These are phyloP conservation scores for Hypoxylon sp. DNA, from an alignment of 2,329 filamentous ascomycete species.

Conservation along the genomic window DNA sequence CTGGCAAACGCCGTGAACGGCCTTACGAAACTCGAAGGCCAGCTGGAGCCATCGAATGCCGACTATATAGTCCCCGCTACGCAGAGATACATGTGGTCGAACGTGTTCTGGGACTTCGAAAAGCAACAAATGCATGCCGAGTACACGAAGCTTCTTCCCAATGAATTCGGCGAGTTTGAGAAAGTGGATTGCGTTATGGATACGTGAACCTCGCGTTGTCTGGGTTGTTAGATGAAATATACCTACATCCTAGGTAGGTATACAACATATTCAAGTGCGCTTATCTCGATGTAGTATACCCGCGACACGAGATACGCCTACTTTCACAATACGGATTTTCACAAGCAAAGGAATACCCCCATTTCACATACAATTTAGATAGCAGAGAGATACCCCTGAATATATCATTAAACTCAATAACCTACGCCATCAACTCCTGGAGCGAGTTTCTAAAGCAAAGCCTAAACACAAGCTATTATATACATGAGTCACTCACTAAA, in stretches of 20 bases:
- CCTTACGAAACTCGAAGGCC: constrained; percentile 48
- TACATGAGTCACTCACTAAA: neutral
- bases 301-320: neutral
- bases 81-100: constrained; percentile 48
- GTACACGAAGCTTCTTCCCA: constrained; percentile 46
- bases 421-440: neutral
- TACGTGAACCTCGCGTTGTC: constrained; percentile 8
- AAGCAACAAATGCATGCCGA: constrained; percentile 46
- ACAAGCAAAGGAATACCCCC: neutral
- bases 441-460: neutral
- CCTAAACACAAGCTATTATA: neutral
- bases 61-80: constrained; percentile 13
- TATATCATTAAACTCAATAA: constrained; percentile 4
- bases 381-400: constrained; percentile 7
- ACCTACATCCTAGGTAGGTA: no score
- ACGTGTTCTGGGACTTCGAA: constrained; percentile 51
- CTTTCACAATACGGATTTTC: neutral
- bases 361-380: constrained; percentile 3
- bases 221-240: neutral
- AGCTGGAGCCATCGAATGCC: constrained; percentile 19
- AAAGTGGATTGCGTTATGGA: constrained; percentile 37
- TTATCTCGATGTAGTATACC: neutral
- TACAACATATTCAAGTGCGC: neutral
- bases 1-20: constrained; percentile 41
- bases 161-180: constrained; percentile 43